Base-by-base conservation (phyloP, 495 filamentous ascomycete species). In the Podospora appendiculata region DNA sequence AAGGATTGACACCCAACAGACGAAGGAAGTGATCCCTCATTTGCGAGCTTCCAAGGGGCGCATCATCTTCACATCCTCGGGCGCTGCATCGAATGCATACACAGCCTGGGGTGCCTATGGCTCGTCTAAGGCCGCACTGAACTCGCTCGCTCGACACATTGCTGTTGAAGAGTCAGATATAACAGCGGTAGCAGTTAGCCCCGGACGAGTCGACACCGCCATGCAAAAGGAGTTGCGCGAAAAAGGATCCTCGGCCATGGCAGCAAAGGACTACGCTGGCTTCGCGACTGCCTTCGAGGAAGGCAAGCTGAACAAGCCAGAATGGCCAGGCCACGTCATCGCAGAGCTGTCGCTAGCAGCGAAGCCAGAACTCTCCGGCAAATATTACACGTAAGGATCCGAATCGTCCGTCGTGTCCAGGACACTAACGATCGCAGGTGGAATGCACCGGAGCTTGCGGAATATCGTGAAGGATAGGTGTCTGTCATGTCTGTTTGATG, bases 161-260 rank as follows among this genome's bases (percentile, higher is more conserved):
- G 84, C 80, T 1, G 76, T 74, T 8, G 93, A 98, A 58, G 93
- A 96, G 67, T 82, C 87, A 8, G 77, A 85, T 13, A 79, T 95
- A 48, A 86, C 79, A 3, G 78, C 78, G 8, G 64, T 98, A 3
- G 58, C 77, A 2, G 73, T 98, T 43, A 80, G 86, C 41, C 93
- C 93, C 0, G 93, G 93, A 6, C 84, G 89, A 52, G 83, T 93
- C 25, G 87, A 96, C 62, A 98, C 93, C 2, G 87, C 89, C 40
- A 98, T 98, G 93, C 93, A 96, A 66, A 78, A 79, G 44, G 80
- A 85, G 44, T 75, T 98, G 35, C 75, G 93, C 50, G 85, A 91
- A 40, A 74, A 81, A 47, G 88, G 92, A 59, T 64, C 25, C 12
- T 16, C 38, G 3, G 74, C 68, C 16, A 86, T 97, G 85, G 73